phyloP scores from a whole-genome alignment of 495 filamentous ascomycete species.

The Trichoderma gamsii region DNA sequence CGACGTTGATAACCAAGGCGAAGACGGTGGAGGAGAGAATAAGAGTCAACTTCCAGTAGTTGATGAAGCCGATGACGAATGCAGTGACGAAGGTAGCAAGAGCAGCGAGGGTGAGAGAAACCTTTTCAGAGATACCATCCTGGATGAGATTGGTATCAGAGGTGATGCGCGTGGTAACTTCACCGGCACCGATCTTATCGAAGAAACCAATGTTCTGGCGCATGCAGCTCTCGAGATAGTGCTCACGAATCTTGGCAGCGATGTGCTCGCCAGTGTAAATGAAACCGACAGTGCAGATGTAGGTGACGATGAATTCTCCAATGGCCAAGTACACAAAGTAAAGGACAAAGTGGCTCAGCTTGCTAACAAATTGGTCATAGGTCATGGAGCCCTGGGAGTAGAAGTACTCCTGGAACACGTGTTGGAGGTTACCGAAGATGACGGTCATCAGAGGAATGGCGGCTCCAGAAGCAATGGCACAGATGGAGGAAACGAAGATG shows the following conservation, averaged over 20 bases:
- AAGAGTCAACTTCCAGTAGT: conserved; percentile 41
- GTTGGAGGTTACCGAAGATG: conserved; percentile 71
- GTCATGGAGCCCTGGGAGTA: conserved; percentile 34
- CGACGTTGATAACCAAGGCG: conserved; percentile 38
- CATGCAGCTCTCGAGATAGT: conserved; percentile 33
- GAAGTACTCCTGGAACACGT: conserved; percentile 62
- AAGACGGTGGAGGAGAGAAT: conserved; percentile 41
- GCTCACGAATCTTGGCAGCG: conserved; percentile 28
- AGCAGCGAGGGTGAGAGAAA: conserved; percentile 36
- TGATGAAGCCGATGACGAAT: conserved; percentile 36
- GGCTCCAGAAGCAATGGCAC: conserved; percentile 71
- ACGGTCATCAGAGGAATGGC: conserved; percentile 85
- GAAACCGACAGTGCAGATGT: conserved; percentile 72
- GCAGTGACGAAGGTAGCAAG: conserved; percentile 34
- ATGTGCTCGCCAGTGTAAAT: conserved; percentile 64
- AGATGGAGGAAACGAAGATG: conserved; percentile 57
- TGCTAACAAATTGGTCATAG: conserved; percentile 45
- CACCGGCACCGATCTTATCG: conserved; percentile 35
- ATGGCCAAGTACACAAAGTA: conserved; percentile 84
- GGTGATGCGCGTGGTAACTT: conserved; percentile 43
- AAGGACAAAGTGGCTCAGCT: conserved; percentile 59
- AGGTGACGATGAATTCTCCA: conserved; percentile 68
- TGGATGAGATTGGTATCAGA: conserved; percentile 48
- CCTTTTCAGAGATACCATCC: conserved; percentile 48
- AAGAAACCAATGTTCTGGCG: conserved; percentile 33